phyloP scores from a whole-genome alignment of 2,329 filamentous ascomycete genomes.

The Neofusicoccum kwambonambiense region DNA sequence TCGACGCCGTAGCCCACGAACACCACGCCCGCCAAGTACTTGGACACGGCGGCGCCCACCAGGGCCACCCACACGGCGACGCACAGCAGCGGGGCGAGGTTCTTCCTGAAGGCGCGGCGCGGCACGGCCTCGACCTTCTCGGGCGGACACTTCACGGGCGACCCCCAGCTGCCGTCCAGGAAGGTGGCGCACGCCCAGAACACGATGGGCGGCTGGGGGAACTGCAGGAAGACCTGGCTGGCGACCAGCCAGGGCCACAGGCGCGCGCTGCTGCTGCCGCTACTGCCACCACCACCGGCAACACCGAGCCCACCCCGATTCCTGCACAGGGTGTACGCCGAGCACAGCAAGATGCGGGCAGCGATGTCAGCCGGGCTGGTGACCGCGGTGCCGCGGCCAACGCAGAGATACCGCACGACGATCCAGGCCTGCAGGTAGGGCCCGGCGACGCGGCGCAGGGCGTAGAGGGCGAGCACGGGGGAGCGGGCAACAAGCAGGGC shows the following conservation, averaged over 20 bases:
- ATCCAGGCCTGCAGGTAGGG: neutral
- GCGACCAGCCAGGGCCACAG: neutral
- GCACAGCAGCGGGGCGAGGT: neutral
- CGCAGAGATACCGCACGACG: neutral
- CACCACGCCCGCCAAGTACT: neutral
- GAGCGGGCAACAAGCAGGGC: conserved; percentile 33
- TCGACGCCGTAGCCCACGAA: neutral
- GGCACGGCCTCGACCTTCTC: no score
- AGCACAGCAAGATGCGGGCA: neutral
- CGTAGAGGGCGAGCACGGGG: conserved; percentile 36
- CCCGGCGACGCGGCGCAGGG: conserved; percentile 27
- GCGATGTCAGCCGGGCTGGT: neutral
- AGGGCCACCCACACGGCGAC: neutral
- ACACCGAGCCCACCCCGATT: no score
- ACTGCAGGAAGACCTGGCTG: neutral
- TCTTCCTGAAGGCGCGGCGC: neutral
- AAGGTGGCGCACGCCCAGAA: neutral
- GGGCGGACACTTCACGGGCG: neutral
- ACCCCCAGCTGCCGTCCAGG: neutral
- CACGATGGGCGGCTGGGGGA: neutral
- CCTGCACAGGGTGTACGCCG: neutral
- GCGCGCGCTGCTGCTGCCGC: no score
- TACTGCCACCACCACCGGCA: no score
- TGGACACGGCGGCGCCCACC: neutral
- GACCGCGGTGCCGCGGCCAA: neutral